A percentile compares a stretch with the other conserved stretches of the same genome.
phyloP scores from a whole-genome alignment of 140 eudicot genomes.

The Ambrosia hybrid region DNA sequence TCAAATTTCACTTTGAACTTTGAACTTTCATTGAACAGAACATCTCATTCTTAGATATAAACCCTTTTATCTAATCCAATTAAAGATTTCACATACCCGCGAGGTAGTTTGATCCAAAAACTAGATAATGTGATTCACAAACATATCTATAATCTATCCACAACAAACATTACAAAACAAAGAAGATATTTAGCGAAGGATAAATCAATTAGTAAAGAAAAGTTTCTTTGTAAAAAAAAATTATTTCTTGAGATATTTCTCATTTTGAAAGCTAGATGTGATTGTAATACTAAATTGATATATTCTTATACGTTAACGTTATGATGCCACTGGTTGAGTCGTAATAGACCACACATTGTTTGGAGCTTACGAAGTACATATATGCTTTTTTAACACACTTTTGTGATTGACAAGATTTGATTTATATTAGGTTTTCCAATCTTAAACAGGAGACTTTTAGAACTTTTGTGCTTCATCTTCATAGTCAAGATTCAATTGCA shows the following conservation, averaged over 20 bases:
- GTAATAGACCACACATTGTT: not conserved
- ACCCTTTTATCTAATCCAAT: no score
- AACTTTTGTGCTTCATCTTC: not conserved
- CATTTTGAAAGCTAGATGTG: not conserved
- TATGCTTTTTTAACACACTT: not conserved
- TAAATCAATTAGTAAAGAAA: no score
- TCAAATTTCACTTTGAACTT: no score
- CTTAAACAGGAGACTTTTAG: not conserved
- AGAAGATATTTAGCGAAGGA: no score
- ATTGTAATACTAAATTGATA: not conserved
- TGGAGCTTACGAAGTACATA: not conserved
- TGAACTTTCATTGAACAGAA: no score
- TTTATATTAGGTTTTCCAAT: not conserved
- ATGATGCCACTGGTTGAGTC: not conserved
- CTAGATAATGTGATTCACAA: no score
- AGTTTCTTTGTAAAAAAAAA: no score
- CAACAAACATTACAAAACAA: no score
- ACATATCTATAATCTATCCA: not conserved
- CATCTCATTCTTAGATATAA: no score
- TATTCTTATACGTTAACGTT: not conserved
- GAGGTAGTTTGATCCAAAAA: no score
- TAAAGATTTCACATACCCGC: no score
- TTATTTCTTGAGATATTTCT: not conserved
- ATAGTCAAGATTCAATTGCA: conserved; percentile 14
- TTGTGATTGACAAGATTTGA: conserved; percentile 3